Percentiles rank a stretch among this genome's conserved stretches.
These are phyloP conservation scores for Aristolochia fimbriata DNA, from an alignment of 164 flowering plant species.

Conservation along the genomic window DNA sequence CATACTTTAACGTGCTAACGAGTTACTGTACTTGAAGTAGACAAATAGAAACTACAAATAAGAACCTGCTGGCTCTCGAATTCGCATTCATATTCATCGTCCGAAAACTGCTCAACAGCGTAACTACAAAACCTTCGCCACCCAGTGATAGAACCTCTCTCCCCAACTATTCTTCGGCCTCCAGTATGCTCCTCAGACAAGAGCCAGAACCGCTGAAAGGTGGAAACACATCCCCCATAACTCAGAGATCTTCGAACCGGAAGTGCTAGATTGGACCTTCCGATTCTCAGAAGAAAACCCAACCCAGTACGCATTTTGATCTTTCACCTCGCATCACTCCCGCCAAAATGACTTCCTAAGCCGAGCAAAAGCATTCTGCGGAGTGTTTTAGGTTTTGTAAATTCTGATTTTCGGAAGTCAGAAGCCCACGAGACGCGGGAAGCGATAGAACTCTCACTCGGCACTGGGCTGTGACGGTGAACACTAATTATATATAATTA, in stretches of 20 bases:
- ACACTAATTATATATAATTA: no score
- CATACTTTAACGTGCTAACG: background rate
- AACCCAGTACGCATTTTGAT: slow-evolving; percentile 26
- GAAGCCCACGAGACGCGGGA: no score
- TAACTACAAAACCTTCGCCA: slow-evolving; percentile 24
- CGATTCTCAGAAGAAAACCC: slow-evolving; percentile 19
- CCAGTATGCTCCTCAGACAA: slow-evolving; percentile 4
- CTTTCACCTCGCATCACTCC: slow-evolving; percentile 19
- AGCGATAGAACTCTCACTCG: no score
- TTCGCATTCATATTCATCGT: slow-evolving; percentile 88
- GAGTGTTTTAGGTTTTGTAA: no score
- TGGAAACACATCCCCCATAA: background rate
- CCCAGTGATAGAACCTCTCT: slow-evolving; percentile 5
- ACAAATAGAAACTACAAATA: background rate
- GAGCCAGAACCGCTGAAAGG: slow-evolving; percentile 5
- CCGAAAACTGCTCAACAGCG: slow-evolving; percentile 87
- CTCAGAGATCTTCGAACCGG: slow-evolving; percentile 1
- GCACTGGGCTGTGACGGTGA: no score
- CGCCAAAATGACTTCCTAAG: background rate
- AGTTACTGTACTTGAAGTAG: background rate
- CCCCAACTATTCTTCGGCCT: slow-evolving; percentile 1
- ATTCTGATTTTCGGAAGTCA: no score
- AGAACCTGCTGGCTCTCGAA: slow-evolving; percentile 53
- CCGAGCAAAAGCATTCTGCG: no score
- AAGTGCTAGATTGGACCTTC: slow-evolving; percentile 6